Evolutionary conservation across 2,329 filamentous ascomycete genomes (phyloP).

Genomic region (Cladophialophora chaetospira): DNA sequence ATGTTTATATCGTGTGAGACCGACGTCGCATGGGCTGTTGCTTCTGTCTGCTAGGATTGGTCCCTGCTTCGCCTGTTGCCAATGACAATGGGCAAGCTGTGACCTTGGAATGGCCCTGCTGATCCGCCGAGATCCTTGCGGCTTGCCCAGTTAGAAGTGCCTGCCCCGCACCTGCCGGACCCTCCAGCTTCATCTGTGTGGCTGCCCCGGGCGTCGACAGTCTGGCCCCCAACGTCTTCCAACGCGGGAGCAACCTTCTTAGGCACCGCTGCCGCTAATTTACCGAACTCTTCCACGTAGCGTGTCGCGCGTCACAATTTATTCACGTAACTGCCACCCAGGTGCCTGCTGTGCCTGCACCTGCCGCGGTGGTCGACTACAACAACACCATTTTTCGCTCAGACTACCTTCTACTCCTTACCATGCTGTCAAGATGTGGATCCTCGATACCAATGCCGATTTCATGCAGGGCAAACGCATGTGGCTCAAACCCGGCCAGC

Average conservation of each 20-base stretch:
- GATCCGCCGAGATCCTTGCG: conserved; percentile 12
- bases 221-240: background rate
- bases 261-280: conserved; percentile 24
- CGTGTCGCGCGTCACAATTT: conserved; percentile 21
- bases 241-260: conserved; percentile 22
- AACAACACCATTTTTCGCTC: background rate
- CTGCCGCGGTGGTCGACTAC: background rate
- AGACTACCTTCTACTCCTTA: background rate
- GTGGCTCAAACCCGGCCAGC: conserved; percentile 84
- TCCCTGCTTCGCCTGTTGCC: conserved; percentile 5
- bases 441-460: conserved; percentile 57
- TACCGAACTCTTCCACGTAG: background rate
- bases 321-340: conserved; percentile 2
- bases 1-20: too few relatives aligned
- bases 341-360: background rate
- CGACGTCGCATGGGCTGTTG: too few relatives aligned
- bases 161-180: conserved; percentile 13
- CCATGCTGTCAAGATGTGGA: conserved; percentile 58
- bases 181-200: background rate
- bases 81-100: conserved; percentile 17
- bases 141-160: background rate
- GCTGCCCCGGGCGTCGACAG: too few relatives aligned
- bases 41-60: conserved; percentile 12
- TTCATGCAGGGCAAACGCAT: conserved; percentile 62
- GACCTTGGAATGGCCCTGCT: conserved; percentile 19